Base-by-base conservation (phyloP, 2,329 filamentous ascomycete genomes). In the Sclerotinia minor region DNA sequence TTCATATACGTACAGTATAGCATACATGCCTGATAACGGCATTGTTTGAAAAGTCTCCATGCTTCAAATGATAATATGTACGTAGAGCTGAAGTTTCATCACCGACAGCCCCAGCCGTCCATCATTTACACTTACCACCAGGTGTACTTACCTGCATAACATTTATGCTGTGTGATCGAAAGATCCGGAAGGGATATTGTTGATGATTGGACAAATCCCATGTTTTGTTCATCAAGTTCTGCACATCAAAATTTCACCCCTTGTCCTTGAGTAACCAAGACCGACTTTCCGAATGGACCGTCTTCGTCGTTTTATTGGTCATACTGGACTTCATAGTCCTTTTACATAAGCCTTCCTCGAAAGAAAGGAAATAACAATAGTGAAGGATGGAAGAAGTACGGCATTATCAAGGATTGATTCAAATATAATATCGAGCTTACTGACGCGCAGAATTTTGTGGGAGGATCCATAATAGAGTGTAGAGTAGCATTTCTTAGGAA, bases 221-320 rank as follows among this genome's bases (percentile, higher is more conserved):
- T 55, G 32, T 55, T 29, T 21, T 35, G 29, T 15, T 38, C 32
- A 35, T 55, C 53, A n/a, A 47, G 21, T 24, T 24, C 24, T 32
- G 54, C 32, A 41, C 21, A 38, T 57, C 54, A 24, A 57, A 41
- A 57, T 57, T 41, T 32, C 24, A n/a, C 32, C 53, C 53, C 53
- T 32, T 55, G 32, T 32, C 32, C 26, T 9, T 35, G 53, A 55
- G 53, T 35, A 55, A 35, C 29, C 21, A 55, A 55, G 53, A 55
- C 53, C 53, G 29, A 11, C n/a, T n/a, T 57, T 57, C 54, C 29
- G 54, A 57, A 38, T 35, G 9, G 9, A 17, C 35, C 21, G 35
- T 57, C 54, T 41, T 19, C 32, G n/a, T 41, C 6, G 9, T 17
- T 38, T 38, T 21, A 55, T 55, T 35, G 53, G 32, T 13, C n/a